Evolutionary conservation across 169 alveolate genomes (phyloP).

Genomic region (Perkinsus olseni): DNA sequence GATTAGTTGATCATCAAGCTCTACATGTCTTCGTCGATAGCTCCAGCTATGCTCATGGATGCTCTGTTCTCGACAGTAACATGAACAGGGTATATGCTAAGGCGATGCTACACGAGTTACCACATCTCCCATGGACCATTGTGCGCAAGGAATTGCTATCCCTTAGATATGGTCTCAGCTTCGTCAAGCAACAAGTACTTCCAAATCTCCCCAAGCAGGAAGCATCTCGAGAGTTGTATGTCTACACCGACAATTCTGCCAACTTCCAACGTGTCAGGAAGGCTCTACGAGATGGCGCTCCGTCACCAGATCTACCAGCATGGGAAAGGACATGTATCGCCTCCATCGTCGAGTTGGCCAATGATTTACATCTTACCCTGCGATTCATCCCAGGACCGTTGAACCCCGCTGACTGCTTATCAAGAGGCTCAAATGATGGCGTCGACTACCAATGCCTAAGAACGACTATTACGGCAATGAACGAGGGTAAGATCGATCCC

Average conservation of each 20-base stretch:
- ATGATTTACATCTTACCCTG: not conserved
- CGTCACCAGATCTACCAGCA: no score
- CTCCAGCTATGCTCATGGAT: not conserved
- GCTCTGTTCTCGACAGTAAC: not conserved
- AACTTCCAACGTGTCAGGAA: no score
- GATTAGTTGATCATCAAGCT: not conserved
- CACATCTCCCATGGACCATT: not conserved
- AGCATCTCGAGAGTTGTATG: not conserved
- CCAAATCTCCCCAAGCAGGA: not conserved
- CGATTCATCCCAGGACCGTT: not conserved
- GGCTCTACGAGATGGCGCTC: no score
- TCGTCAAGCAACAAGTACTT: not conserved
- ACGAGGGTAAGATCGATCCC: not conserved
- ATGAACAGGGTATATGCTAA: not conserved
- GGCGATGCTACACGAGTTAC: not conserved
- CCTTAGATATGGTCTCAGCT: not conserved
- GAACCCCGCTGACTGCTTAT: not conserved
- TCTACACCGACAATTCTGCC: no score
- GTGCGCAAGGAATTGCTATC: not conserved
- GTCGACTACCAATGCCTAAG: not conserved
- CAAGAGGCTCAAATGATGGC: not conserved
- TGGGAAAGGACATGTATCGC: not conserved
- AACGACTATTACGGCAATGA: not conserved
- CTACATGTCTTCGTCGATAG: not conserved
- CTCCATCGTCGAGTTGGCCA: not conserved